These are phyloP conservation scores for Verticillium isaacii DNA, from an alignment of 2,329 filamentous ascomycete genomes.

Conservation along the genomic window DNA sequence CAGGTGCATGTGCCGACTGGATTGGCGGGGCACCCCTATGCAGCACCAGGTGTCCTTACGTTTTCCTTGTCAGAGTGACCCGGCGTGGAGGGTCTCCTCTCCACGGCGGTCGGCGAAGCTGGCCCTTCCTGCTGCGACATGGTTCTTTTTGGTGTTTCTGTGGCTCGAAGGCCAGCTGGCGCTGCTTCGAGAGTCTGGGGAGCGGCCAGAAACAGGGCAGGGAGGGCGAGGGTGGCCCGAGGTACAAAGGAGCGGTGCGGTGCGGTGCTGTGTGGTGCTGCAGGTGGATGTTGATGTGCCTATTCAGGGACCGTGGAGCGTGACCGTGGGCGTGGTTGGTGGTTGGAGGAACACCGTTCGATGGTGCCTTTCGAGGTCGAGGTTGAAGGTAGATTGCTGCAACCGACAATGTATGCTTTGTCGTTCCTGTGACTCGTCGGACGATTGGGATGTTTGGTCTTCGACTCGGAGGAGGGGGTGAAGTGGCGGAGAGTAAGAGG, in stretches of 20 bases:
- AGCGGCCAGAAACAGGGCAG: background rate
- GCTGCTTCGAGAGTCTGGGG: background rate
- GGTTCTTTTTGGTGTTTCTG: slow-evolving; percentile 5
- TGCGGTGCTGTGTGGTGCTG: background rate
- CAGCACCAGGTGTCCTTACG: slow-evolving; percentile 8
- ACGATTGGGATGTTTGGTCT: background rate
- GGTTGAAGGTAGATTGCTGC: background rate
- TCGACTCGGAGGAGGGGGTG: background rate
- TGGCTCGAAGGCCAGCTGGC: background rate
- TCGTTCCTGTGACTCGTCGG: background rate
- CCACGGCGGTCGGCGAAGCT: slow-evolving; percentile 16
- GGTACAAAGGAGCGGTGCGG: background rate
- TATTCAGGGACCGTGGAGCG: background rate
- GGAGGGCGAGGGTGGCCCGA: background rate
- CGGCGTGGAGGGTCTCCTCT: slow-evolving; percentile 9
- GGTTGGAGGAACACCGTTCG: background rate
- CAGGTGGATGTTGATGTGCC: background rate
- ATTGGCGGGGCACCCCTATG: background rate
- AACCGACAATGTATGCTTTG: background rate
- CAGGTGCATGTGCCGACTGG: background rate
- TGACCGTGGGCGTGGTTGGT: background rate
- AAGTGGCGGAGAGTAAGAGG: background rate
- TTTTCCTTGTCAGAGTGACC: slow-evolving; percentile 13
- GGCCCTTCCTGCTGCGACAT: slow-evolving; percentile 29
- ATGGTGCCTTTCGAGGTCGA: background rate